Conservation (phyloP, 495 filamentous ascomycete species). For the Opeltia flavorubescens region DNA sequence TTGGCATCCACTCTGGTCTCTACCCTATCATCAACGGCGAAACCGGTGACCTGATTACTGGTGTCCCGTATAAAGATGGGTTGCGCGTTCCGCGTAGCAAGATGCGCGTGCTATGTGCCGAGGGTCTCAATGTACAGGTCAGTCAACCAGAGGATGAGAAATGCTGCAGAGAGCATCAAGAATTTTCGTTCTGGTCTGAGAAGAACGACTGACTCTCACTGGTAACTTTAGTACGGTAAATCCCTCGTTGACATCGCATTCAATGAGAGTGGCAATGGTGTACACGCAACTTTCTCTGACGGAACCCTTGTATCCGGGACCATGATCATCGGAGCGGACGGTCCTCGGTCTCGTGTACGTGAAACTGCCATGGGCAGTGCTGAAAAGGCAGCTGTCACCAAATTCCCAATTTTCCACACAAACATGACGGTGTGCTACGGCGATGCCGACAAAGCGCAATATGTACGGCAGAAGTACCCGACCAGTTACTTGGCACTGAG, state of each 20-base stretch:
- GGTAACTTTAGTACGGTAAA: conserved; percentile 8
- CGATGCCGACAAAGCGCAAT: conserved; percentile 21
- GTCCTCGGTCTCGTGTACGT: conserved; percentile 12
- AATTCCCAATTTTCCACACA: conserved; percentile 2
- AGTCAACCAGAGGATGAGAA: background rate
- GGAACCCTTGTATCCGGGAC: conserved; percentile 9
- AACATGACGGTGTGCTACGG: conserved; percentile 17
- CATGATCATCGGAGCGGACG: conserved; percentile 15
- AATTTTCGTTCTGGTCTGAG: background rate
- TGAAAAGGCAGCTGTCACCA: conserved; percentile 5
- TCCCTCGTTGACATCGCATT: conserved; percentile 5
- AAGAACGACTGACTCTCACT: background rate
- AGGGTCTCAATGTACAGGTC: conserved; percentile 23
- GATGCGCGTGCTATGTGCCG: conserved; percentile 19
- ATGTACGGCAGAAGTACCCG: conserved; percentile 17
- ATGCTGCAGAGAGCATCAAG: background rate
- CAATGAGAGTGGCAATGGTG: conserved; percentile 12
- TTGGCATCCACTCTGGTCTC: background rate
- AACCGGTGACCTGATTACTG: conserved; percentile 27
- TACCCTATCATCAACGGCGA: conserved; percentile 26
- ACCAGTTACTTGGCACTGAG: conserved; percentile 14
- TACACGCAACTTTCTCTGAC: conserved; percentile 14
- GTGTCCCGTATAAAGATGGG: conserved; percentile 19
- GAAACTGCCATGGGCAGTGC: conserved; percentile 3
- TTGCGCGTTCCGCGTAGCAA: conserved; percentile 27